Conservation (phyloP, 345 rosid species). For the Pseudoturritis turrita region DNA sequence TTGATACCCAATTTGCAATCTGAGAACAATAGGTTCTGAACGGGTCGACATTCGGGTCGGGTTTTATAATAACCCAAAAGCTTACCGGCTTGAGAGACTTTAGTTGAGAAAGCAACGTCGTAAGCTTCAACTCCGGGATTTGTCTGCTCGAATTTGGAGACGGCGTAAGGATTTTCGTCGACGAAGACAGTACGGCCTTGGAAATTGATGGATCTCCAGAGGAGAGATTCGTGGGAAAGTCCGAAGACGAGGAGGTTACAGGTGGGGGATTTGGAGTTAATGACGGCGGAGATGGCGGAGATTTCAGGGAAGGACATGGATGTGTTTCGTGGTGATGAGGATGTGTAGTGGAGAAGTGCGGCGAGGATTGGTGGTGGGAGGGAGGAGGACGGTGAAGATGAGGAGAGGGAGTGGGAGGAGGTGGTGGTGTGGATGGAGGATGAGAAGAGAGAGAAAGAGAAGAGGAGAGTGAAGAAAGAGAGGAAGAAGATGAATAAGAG, state of each 20-base stretch:
- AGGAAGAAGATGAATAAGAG: slow-evolving; percentile 54
- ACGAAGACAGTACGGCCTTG: slow-evolving; percentile 71
- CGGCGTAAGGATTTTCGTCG: slow-evolving; percentile 66
- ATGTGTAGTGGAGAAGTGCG: slow-evolving; percentile 74
- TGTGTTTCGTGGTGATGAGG: slow-evolving; percentile 45
- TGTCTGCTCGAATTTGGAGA: slow-evolving; percentile 54
- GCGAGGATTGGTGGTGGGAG: slow-evolving; percentile 44
- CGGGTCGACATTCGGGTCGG: slow-evolving; percentile 67
- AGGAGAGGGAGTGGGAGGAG: slow-evolving; percentile 26
- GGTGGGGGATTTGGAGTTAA: slow-evolving; percentile 31
- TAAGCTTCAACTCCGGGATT: slow-evolving; percentile 70
- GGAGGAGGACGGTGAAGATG: slow-evolving; percentile 32
- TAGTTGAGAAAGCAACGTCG: slow-evolving; percentile 74
- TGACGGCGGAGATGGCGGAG: slow-evolving; percentile 46
- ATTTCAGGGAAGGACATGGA: slow-evolving; percentile 69
- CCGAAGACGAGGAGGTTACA: slow-evolving; percentile 80
- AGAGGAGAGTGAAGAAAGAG: slow-evolving; percentile 63
- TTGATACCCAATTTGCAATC: slow-evolving; percentile 78
- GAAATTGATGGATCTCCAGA: slow-evolving; percentile 73
- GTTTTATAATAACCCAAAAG: slow-evolving; percentile 39
- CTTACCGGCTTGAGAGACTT: slow-evolving; percentile 44
- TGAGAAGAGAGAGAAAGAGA: slow-evolving; percentile 61
- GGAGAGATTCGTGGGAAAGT: slow-evolving; percentile 73
- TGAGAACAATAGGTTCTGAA: slow-evolving; percentile 84
- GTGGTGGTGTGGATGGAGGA: slow-evolving; percentile 28